phyloP scores from a whole-genome alignment of 2,329 filamentous ascomycete species.

The Cryphonectria japonica region DNA sequence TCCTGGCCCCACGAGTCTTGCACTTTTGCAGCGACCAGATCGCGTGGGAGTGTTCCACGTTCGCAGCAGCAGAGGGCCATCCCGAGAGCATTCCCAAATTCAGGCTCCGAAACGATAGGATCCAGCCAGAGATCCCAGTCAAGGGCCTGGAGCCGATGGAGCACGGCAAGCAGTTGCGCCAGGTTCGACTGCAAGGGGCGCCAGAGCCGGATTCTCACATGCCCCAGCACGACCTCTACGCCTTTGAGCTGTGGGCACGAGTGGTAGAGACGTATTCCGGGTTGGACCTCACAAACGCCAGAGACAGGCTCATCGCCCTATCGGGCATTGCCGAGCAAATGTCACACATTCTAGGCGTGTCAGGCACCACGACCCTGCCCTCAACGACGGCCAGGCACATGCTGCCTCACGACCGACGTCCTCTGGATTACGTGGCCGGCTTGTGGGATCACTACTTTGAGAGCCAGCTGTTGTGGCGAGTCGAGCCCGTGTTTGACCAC shows the following conservation, averaged over 20 bases:
- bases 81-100: background rate
- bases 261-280: slow-evolving; percentile 17
- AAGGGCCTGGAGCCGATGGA: background rate
- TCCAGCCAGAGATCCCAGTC: slow-evolving; percentile 2
- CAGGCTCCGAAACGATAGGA: slow-evolving; percentile 1
- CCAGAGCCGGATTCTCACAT: background rate
- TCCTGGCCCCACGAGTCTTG: slow-evolving; percentile 32
- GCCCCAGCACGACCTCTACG: background rate
- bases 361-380: background rate
- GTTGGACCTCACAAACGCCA: background rate
- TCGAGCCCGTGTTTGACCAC: background rate
- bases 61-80: slow-evolving; percentile 15
- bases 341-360: background rate
- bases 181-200: background rate
- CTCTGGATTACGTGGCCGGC: slow-evolving; percentile 14
- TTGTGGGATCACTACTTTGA: slow-evolving; percentile 6
- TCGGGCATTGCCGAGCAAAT: slow-evolving; percentile 21
- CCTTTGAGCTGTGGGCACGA: slow-evolving; percentile 14
- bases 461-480: slow-evolving; percentile 22
- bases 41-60: slow-evolving; percentile 32
- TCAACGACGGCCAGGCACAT: too few species aligned
- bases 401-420: too few species aligned
- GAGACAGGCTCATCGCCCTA: slow-evolving; percentile 27
- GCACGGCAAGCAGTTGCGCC: background rate
- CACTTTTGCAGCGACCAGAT: slow-evolving; percentile 32